Base-by-base conservation (phyloP, 306 rosid species). In the Oemleria cerasiformis region DNA sequence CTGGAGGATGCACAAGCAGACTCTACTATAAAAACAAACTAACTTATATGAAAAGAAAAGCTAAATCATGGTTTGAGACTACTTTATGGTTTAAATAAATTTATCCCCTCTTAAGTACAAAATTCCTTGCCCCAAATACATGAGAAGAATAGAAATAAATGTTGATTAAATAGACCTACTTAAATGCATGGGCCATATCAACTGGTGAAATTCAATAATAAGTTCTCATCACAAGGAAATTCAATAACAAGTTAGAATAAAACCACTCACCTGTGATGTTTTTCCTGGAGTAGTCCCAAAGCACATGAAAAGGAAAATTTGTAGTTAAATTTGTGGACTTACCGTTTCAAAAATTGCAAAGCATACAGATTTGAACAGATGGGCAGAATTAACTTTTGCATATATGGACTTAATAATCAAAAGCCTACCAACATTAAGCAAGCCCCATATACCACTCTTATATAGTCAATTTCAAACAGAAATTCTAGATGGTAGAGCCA, bases 231-330 rank as follows among this genome's bases (percentile, higher is more conserved):
- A 55, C 54, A 49, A 13, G 14, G 16, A 49, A 49, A 49, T 49
- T 49, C 53, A 48, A 17, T 48, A 48, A 3, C 4, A 68, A 67
- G 61, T 9, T 9, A 30, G 38, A 72, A 17, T 43, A 70, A 73
- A 81, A 72, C 73, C 71, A 75, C 91, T 60, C 77, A 87, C 96
- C 88, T 90, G 78, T 12, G 96, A 80, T 50, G 92, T 85, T 84
- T 92, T 92, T 68, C 96, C 96, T 90, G 92, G 62, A 75, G 76
- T 72, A 76, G 81, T 71, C 64, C 69, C 43, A 73, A 48, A 40
- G 71, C 73, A 70, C 84, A 86, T 72, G 84, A 79, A 82, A 74
- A 77, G 74, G 9, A 63, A 23, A 77, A 70, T 68, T 36, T 39
- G 1, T 19, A 13, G 48, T 51, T 0, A 39, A 36, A 39, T 19